A percentile compares a stretch with the other conserved stretches of the same genome.
phyloP scores from a whole-genome alignment of 257 asterid species.

The Solanum ossicruentum region DNA sequence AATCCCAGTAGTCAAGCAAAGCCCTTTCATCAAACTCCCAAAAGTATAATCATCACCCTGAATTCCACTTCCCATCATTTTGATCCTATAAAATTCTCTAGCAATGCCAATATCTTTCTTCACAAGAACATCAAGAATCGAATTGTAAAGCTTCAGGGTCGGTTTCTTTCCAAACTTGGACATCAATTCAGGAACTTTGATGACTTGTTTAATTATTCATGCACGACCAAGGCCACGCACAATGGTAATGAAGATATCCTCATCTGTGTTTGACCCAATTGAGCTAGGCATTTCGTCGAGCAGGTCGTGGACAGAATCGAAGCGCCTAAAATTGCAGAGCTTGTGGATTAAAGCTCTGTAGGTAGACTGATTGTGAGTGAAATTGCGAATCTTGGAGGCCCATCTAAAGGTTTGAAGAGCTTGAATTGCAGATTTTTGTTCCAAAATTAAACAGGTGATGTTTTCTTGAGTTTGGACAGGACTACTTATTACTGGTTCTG shows the following conservation, averaged over 20 bases:
- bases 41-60: slow-evolving; percentile 74
- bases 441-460: slow-evolving; percentile 50
- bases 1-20: slow-evolving; percentile 78
- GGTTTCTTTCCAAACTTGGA: slow-evolving; percentile 48
- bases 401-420: slow-evolving; percentile 85
- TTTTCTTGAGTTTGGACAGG: slow-evolving; percentile 54
- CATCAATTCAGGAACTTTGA: slow-evolving; percentile 45
- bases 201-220: slow-evolving; percentile 46
- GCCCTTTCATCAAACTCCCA: slow-evolving; percentile 89
- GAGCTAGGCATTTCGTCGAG: slow-evolving; percentile 84
- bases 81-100: slow-evolving; percentile 68
- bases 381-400: slow-evolving; percentile 60
- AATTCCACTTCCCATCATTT: slow-evolving; percentile 60
- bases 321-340: slow-evolving; percentile 53
- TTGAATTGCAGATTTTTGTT: slow-evolving; percentile 54
- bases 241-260: slow-evolving; percentile 60
- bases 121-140: slow-evolving; percentile 83
- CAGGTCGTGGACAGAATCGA: slow-evolving; percentile 33
- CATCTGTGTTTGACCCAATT: slow-evolving; percentile 44
- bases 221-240: slow-evolving; percentile 78
- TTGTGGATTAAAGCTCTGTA: slow-evolving; percentile 72
- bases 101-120: slow-evolving; percentile 86
- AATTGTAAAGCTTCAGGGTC: slow-evolving; percentile 59
- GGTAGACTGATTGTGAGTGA: slow-evolving; percentile 52
- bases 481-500: slow-evolving; percentile 23